These are phyloP conservation scores for Lipomyces spencermartinsiae DNA, from an alignment of 805 yeast species.

Conservation along the genomic window DNA sequence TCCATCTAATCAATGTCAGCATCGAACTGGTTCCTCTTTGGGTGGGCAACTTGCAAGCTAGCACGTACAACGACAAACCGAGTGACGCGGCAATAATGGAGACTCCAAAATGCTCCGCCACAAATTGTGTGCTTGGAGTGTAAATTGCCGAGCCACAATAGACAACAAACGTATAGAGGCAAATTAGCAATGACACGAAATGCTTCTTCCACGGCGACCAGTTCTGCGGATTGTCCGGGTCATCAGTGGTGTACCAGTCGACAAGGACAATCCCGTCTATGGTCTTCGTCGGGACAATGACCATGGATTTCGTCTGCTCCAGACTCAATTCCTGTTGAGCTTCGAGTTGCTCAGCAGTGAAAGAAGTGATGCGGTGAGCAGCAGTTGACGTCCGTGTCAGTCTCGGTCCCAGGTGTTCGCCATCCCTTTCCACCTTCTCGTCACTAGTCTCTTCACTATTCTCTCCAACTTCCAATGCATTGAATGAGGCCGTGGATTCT, in stretches of 20 bases:
- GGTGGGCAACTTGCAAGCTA: slow-evolving; percentile 44
- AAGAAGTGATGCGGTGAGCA: slow-evolving; percentile 9
- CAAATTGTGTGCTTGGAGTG: slow-evolving; percentile 56
- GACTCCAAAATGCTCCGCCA: slow-evolving; percentile 55
- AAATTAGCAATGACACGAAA: slow-evolving; percentile 50
- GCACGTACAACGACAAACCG: slow-evolving; percentile 59
- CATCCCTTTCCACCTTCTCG: slow-evolving; percentile 9
- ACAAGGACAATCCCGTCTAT: slow-evolving; percentile 16
- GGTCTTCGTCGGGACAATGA: slow-evolving; percentile 5
- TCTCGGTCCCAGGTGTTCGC: background rate
- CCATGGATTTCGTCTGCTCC: slow-evolving; percentile 6
- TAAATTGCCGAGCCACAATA: slow-evolving; percentile 65
- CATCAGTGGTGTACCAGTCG: slow-evolving; percentile 35
- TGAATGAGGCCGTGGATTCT: background rate
- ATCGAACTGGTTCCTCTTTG: background rate
- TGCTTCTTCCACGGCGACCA: slow-evolving; percentile 57
- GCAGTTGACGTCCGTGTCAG: slow-evolving; percentile 1
- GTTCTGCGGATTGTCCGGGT: slow-evolving; percentile 54
- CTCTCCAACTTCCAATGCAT: slow-evolving; percentile 7
- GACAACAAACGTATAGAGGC: slow-evolving; percentile 56
- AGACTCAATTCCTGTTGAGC: slow-evolving; percentile 5
- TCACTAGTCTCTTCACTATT: background rate
- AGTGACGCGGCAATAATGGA: slow-evolving; percentile 55
- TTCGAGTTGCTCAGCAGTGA: slow-evolving; percentile 3
- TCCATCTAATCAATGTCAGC: slow-evolving; percentile 50